Evolutionary conservation across 305 asterid genomes (phyloP).

Genomic region (Striga hermonthica): DNA sequence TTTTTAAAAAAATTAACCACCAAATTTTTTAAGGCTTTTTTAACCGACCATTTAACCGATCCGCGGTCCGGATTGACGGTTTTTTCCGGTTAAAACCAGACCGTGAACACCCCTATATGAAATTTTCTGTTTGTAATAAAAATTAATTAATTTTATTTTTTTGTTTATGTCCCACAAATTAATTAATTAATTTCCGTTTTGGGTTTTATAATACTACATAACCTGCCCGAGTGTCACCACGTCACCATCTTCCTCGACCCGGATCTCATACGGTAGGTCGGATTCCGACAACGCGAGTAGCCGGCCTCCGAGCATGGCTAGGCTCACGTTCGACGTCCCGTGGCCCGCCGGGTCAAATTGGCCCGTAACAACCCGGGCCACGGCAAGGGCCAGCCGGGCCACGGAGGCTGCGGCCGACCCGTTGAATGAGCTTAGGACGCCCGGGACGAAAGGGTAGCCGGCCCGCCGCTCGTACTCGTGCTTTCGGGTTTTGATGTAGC

Average conservation of each 20-base stretch:
- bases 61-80: no score
- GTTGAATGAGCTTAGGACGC: slow-evolving; percentile 41
- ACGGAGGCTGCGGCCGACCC: slow-evolving; percentile 34
- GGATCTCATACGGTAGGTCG: slow-evolving; percentile 47
- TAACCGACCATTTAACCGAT: no score
- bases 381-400: slow-evolving; percentile 23
- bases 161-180: no score
- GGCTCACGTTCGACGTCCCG: slow-evolving; percentile 50
- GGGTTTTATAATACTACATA: no score
- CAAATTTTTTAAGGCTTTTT: no score
- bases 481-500: slow-evolving; percentile 50
- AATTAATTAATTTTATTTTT: no score
- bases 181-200: no score
- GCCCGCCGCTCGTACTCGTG: slow-evolving; percentile 32
- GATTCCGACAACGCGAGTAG: slow-evolving; percentile 47
- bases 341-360: background rate
- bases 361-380: slow-evolving; percentile 14
- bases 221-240: slow-evolving; percentile 39
- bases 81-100: no score
- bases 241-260: slow-evolving; percentile 40
- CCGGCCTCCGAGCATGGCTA: slow-evolving; percentile 40
- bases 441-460: slow-evolving; percentile 36
- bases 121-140: no score
- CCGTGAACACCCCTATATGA: no score
- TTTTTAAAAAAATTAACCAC: no score